These are phyloP conservation scores for Plasmodiophora brassicae DNA, from an alignment of 208 protist genomes.

Conservation along the genomic window DNA sequence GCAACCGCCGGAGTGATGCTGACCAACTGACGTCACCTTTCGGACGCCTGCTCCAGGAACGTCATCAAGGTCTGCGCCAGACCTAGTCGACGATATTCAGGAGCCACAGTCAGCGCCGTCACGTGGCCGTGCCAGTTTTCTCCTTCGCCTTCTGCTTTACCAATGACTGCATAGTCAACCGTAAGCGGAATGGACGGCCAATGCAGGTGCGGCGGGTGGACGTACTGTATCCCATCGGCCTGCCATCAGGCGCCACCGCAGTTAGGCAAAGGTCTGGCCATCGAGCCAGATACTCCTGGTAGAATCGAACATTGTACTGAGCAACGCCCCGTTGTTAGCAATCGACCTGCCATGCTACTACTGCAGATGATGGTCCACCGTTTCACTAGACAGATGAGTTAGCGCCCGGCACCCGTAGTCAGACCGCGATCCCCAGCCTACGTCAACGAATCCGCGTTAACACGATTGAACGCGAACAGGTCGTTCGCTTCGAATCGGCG, in stretches of 20 bases:
- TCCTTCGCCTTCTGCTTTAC: conserved; percentile 87
- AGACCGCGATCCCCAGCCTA: conserved; percentile 79
- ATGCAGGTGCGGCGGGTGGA: neutral
- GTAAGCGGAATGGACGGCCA: neutral
- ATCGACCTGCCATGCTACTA: too few species aligned
- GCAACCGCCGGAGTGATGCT: neutral
- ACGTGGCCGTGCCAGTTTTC: conserved; percentile 95
- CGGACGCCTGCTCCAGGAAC: conserved; percentile 79
- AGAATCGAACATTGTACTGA: conserved; percentile 89
- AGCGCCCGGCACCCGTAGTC: neutral
- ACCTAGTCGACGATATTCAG: conserved; percentile 88
- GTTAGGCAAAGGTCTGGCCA: conserved; percentile 92
- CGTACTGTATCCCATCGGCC: conserved; percentile 83
- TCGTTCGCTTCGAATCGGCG: conserved; percentile 81
- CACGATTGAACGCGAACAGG: conserved; percentile 86
- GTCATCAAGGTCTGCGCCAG: conserved; percentile 87
- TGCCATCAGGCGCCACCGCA: conserved; percentile 74
- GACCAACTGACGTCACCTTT: conserved; percentile 51
- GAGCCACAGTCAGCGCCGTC: conserved; percentile 94
- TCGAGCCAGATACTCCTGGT: conserved; percentile 88
- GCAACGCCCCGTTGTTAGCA: conserved; percentile 2
- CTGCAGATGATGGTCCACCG: neutral
- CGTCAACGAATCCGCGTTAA: conserved; percentile 91
- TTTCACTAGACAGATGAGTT: neutral
- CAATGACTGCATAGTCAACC: conserved; percentile 68